Evolutionary conservation across 345 rosid genomes (phyloP), one percentile per base, ranked within the genome.

Genomic region (Pseudoturritis turrita): DNA sequence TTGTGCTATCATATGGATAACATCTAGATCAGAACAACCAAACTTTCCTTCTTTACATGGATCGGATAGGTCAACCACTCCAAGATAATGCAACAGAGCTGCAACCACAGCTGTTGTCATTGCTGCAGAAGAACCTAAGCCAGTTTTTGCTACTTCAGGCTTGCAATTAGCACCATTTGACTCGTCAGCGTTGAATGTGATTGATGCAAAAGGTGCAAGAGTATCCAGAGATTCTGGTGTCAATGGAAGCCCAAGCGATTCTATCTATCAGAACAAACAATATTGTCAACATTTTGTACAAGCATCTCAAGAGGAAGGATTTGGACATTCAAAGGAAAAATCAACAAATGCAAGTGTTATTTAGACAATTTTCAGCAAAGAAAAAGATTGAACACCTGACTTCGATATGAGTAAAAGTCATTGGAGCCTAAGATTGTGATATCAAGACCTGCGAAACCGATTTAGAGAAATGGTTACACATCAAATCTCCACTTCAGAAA

Each of bases 81-180:
- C 89, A 67, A 95, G 84, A 78, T 95, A 91, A 71, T 91, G 96
- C 67, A 95, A 90, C 63, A 95, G 78, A 56, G 96, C 88, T 81
- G 98, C 93, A 71, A 87, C 94, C 23, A 88, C 92, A 26, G 99
- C 99, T 59, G 96, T 83, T 44, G 98, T 91, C 99, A 91, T 91
- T 51, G 99, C 98, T 69, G 99, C 99, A 52, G 97, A 95, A 65
- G 99, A 95, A 57, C 99, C 99, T 76, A 95, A 81, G 43, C 99
- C 99, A 72, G 99, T 95, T 83, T 95, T 91, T 52, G 99, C 98
- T 74, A 95, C 97, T 83, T 95, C 99, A 62, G 98, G 96, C 81
- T 83, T 95, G 81, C 83, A 82, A 56, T 77, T 83, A 76, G 69
- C 84, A 53, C 87, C 90, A 65, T 68, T 80, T 74, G 83, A 77